These are phyloP conservation scores for Parastagonospora avenae DNA, from an alignment of 2,329 filamentous ascomycete genomes.

Conservation along the genomic window DNA sequence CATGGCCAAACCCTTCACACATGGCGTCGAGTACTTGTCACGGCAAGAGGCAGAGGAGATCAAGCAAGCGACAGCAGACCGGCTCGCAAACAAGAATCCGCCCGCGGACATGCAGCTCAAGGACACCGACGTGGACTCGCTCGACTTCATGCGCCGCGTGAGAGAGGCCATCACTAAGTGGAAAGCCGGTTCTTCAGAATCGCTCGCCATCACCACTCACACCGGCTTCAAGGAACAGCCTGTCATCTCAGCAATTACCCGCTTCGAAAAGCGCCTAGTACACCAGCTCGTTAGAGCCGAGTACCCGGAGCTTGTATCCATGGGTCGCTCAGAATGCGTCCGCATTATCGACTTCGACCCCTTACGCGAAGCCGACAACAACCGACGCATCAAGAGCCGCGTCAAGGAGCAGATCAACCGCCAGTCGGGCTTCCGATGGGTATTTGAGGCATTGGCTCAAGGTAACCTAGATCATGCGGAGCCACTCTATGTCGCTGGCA, in stretches of 20 bases:
- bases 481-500: slow-evolving; percentile 41
- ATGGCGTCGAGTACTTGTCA: slow-evolving; percentile 67
- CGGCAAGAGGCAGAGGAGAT: slow-evolving; percentile 60
- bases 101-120: slow-evolving; percentile 56
- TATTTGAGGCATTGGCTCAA: slow-evolving; percentile 54
- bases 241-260: slow-evolving; percentile 25
- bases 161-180: slow-evolving; percentile 55
- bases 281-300: slow-evolving; percentile 70
- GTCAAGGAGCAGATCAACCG: slow-evolving; percentile 48
- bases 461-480: slow-evolving; percentile 46
- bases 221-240: slow-evolving; percentile 30
- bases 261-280: slow-evolving; percentile 68
- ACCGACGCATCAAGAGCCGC: slow-evolving; percentile 43
- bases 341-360: slow-evolving; percentile 50
- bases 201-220: slow-evolving; percentile 36
- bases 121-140: slow-evolving; percentile 56
- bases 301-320: slow-evolving; percentile 55
- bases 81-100: slow-evolving; percentile 45
- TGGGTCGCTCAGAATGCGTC: slow-evolving; percentile 51
- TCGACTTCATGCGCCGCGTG: slow-evolving; percentile 57
- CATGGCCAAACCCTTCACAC: slow-evolving; percentile 60
- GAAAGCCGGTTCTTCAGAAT: slow-evolving; percentile 35
- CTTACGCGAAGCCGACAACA: slow-evolving; percentile 51
- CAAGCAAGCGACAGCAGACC: slow-evolving; percentile 51
- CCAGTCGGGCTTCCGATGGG: slow-evolving; percentile 57